A percentile compares a stretch with the other conserved stretches of the same genome.
phyloP scores from a whole-genome alignment of 331 rosid species.

The Pyrus hybrid region DNA sequence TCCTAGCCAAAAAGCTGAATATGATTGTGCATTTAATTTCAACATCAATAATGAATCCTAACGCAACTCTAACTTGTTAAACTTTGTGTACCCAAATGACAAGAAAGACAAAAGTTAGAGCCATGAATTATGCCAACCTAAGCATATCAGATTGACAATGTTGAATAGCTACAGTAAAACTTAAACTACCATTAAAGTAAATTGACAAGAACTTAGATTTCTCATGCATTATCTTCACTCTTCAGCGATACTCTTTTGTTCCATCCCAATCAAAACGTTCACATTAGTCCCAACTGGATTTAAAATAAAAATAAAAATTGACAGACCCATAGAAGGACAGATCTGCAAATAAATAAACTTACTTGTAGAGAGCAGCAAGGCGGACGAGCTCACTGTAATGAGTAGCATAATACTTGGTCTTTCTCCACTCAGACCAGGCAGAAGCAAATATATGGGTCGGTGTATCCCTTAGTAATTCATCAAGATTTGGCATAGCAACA shows the following conservation, averaged over 20 bases:
- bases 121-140: neutral
- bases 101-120: neutral
- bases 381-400: slow-evolving; percentile 96
- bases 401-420: slow-evolving; percentile 70
- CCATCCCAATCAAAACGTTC: neutral
- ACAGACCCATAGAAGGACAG: neutral
- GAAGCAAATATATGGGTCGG: slow-evolving; percentile 65
- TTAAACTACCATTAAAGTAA: neutral
- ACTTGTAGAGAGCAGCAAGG: slow-evolving; percentile 88
- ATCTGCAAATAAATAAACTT: slow-evolving; percentile 19
- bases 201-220: neutral
- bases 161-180: neutral
- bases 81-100: neutral
- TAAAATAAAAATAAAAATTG: neutral
- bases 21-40: neutral
- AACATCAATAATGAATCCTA: neutral
- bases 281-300: neutral
- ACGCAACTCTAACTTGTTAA: neutral
- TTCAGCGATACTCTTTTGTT: neutral
- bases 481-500: slow-evolving; percentile 94
- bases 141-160: neutral
- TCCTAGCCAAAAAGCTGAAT: neutral
- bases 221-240: neutral
- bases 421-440: slow-evolving; percentile 90
- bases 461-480: slow-evolving; percentile 73